These are phyloP conservation scores for Trebouxia sp. DNA, from an alignment of 139 green algal genomes.

Conservation along the genomic window DNA sequence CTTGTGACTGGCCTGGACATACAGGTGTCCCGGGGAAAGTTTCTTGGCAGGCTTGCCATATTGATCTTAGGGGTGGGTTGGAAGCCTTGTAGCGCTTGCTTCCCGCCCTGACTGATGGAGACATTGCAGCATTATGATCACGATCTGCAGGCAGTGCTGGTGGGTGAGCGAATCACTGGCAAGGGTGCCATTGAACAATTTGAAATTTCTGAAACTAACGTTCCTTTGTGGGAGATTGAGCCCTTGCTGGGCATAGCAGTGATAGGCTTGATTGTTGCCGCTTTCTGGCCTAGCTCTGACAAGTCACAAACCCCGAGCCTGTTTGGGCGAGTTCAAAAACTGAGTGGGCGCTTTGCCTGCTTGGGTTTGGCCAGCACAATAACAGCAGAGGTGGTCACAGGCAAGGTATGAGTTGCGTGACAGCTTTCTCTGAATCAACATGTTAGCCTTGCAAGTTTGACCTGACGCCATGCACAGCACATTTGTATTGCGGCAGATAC, in stretches of 20 bases:
- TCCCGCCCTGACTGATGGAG: no score
- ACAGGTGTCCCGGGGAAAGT: constrained; percentile 23
- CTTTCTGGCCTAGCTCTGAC: background rate
- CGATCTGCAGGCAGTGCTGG: constrained; percentile 38
- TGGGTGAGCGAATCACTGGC: constrained; percentile 54
- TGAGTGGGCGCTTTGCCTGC: constrained; percentile 34
- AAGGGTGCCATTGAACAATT: constrained; percentile 43
- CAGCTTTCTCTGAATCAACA: background rate
- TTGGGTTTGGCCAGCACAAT: constrained; percentile 41
- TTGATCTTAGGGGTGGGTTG: constrained; percentile 26
- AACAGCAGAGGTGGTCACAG: constrained; percentile 46
- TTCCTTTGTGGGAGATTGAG: constrained; percentile 41
- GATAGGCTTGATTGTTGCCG: constrained; percentile 24
- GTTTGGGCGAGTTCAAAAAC: constrained; percentile 25
- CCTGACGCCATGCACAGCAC: background rate
- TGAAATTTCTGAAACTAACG: constrained; percentile 38
- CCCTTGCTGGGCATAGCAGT: constrained; percentile 42
- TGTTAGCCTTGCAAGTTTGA: background rate
- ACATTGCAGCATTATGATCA: background rate
- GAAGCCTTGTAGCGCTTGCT: no score
- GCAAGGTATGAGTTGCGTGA: constrained; percentile 30
- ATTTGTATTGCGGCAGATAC: no score
- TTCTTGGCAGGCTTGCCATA: constrained; percentile 28
- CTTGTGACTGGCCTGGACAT: background rate
- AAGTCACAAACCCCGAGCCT: background rate